These are phyloP conservation scores for Kitagawia praeruptora DNA, from an alignment of 129 eudicot genomes.

Conservation along the genomic window DNA sequence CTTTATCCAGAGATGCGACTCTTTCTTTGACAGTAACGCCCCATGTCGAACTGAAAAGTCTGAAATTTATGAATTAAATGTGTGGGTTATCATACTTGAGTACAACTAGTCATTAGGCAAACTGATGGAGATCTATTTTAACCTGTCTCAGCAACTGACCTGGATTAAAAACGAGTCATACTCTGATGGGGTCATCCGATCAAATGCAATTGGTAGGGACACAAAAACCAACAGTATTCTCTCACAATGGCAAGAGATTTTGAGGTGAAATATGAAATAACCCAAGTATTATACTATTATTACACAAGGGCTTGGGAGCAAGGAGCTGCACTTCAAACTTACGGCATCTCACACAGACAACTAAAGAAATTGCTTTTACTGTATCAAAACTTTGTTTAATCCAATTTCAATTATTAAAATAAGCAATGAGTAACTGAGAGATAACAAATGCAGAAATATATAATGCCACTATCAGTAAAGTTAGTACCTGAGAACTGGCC, in stretches of 20 bases:
- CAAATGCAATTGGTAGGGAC: background rate
- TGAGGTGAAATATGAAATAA: background rate
- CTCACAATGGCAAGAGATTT: background rate
- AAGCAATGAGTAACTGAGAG: constrained; percentile 2
- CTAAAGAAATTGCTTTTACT: background rate
- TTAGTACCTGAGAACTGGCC: constrained; percentile 41
- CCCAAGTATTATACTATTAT: background rate
- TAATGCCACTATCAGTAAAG: background rate
- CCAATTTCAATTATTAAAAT: background rate
- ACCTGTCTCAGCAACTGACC: background rate
- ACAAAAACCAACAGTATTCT: background rate
- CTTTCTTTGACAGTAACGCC: background rate
- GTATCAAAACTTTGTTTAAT: background rate
- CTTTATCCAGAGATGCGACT: background rate
- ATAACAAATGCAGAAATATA: background rate
- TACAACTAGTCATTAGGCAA: background rate
- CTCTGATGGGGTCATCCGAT: background rate
- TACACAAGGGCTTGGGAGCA: background rate
- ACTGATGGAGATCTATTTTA: background rate
- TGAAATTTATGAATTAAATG: background rate
- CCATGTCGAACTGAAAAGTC: background rate
- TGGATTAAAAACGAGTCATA: background rate
- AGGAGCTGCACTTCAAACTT: background rate
- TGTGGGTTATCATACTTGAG: background rate
- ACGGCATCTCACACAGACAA: background rate